Evolutionary conservation across 208 protist species (phyloP).

Genomic region (Blechomonas ayalai): DNA sequence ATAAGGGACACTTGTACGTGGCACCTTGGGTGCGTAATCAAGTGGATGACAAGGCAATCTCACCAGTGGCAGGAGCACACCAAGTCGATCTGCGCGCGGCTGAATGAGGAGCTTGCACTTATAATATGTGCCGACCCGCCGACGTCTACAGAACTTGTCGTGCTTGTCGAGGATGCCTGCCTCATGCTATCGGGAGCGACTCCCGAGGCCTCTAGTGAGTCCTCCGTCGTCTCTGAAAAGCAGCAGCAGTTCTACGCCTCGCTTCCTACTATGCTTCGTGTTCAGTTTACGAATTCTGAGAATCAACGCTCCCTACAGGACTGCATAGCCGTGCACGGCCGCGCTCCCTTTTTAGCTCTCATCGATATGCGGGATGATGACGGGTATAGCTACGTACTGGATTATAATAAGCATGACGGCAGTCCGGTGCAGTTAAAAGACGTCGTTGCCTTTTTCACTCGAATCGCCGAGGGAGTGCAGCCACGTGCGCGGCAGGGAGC

Average conservation of each 20-base stretch:
- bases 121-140: too few relatives aligned
- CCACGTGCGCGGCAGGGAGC: conserved; percentile 29
- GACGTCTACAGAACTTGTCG: too few relatives aligned
- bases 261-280: conserved; percentile 7
- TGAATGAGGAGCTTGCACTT: too few relatives aligned
- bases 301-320: conserved; percentile 13
- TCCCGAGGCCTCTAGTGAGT: too few relatives aligned
- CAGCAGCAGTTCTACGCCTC: background rate
- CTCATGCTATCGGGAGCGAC: too few relatives aligned
- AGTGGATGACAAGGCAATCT: too few relatives aligned
- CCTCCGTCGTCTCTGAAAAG: too few relatives aligned
- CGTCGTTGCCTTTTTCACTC: conserved; percentile 16
- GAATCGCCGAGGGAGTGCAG: conserved; percentile 14
- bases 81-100: too few relatives aligned
- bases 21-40: too few relatives aligned
- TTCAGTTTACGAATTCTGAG: conserved; percentile 11
- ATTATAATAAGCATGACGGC: background rate
- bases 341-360: conserved; percentile 22
- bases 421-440: background rate
- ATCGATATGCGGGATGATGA: conserved; percentile 26
- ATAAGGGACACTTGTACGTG: too few relatives aligned
- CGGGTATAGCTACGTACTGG: conserved; percentile 16
- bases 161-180: too few relatives aligned
- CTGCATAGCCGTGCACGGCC: conserved; percentile 26
- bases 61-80: too few relatives aligned